Evolutionary conservation across 306 rosid genomes (phyloP).

Genomic region (Acacia acuminata): DNA sequence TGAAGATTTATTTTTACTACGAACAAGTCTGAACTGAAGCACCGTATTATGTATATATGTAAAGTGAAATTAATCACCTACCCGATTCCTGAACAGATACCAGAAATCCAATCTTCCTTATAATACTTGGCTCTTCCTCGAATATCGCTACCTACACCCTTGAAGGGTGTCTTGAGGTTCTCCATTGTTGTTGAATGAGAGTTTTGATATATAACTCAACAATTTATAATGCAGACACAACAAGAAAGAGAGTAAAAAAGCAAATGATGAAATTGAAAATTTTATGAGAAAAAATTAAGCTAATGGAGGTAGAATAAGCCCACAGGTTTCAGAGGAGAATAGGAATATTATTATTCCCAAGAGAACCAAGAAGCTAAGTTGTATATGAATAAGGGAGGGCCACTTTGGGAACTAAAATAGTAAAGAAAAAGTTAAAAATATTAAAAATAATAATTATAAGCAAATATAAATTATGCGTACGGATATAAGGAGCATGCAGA

Average conservation of each 20-base stretch:
- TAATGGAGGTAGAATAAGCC: neutral
- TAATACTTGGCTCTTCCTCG: slow-evolving; percentile 65
- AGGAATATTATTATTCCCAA: too few relatives aligned
- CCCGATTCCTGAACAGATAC: slow-evolving; percentile 69
- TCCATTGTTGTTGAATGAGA: slow-evolving; percentile 45
- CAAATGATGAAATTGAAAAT: neutral
- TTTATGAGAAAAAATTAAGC: too few relatives aligned
- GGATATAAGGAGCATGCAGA: neutral
- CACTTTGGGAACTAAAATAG: too few relatives aligned
- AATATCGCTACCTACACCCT: slow-evolving; percentile 62
- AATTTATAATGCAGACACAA: neutral
- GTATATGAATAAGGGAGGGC: too few relatives aligned
- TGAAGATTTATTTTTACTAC: neutral
- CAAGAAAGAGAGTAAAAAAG: neutral
- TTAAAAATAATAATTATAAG: too few relatives aligned
- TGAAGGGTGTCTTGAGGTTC: slow-evolving; percentile 55
- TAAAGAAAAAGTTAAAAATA: too few relatives aligned
- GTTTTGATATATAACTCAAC: neutral
- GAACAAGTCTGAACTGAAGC: neutral
- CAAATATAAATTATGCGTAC: neutral
- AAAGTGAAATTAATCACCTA: slow-evolving; percentile 6
- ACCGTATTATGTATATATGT: neutral
- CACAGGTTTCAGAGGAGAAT: too few relatives aligned
- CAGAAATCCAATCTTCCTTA: slow-evolving; percentile 74
- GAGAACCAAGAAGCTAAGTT: too few relatives aligned